phyloP scores from a whole-genome alignment of 2,329 filamentous ascomycete genomes.

The Fusarium nematophilum region DNA sequence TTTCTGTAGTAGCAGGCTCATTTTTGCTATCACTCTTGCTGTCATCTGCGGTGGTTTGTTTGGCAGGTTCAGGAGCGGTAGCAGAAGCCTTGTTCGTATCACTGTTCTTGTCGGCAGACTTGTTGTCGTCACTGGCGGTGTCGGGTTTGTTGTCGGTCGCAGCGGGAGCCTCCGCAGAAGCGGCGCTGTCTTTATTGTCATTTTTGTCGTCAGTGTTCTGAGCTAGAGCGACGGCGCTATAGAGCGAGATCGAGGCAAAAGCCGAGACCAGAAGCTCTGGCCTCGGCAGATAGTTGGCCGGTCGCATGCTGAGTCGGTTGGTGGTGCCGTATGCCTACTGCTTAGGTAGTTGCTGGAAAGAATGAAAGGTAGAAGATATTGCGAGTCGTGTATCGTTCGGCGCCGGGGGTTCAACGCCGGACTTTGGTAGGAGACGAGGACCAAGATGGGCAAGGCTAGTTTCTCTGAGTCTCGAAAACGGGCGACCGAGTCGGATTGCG shows the following conservation, averaged over 20 bases:
- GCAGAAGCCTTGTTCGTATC: conserved; percentile 21
- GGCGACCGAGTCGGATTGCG: conserved; percentile 15
- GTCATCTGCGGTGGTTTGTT: conserved; percentile 29
- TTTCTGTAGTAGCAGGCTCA: conserved; percentile 25
- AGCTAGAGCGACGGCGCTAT: conserved; percentile 48
- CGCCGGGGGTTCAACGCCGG: neutral
- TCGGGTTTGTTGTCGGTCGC: conserved; percentile 8
- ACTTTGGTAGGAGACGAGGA: neutral
- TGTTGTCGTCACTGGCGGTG: conserved; percentile 7
- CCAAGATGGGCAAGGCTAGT: neutral
- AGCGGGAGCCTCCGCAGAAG: conserved; percentile 24
- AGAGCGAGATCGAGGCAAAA: conserved; percentile 43
- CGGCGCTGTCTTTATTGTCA: conserved; percentile 32
- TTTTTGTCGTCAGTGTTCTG: conserved; percentile 40
- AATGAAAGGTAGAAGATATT: conserved; percentile 4
- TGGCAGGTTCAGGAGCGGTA: conserved; percentile 23
- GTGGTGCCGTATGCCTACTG: conserved; percentile 4
- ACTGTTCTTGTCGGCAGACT: conserved; percentile 2
- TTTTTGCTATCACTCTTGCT: conserved; percentile 2
- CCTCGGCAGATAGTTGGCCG: conserved; percentile 41
- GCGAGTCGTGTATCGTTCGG: conserved; percentile 1
- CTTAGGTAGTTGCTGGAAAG: conserved; percentile 9
- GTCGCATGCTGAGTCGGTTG: conserved; percentile 41
- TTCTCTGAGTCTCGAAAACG: conserved; percentile 7
- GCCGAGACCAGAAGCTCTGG: conserved; percentile 44